phyloP scores from a whole-genome alignment of 345 rosid genomes.

The Pugionium cornutum region DNA sequence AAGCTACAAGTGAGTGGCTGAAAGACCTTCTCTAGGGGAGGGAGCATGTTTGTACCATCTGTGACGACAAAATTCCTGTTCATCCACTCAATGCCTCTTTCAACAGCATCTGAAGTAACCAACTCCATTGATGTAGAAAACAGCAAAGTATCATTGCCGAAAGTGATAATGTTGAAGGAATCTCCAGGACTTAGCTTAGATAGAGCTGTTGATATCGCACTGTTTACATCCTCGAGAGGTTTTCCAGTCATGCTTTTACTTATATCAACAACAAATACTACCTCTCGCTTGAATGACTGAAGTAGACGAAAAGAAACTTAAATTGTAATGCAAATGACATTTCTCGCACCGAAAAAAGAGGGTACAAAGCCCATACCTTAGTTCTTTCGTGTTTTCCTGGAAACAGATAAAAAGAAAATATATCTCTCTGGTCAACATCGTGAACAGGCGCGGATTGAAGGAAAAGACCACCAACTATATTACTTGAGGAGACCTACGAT shows the following conservation, averaged over 20 bases:
- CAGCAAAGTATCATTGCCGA: constrained; percentile 61
- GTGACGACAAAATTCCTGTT: constrained; percentile 56
- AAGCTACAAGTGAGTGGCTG: constrained; percentile 19
- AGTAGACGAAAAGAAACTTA: constrained; percentile 22
- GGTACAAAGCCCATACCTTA: constrained; percentile 50
- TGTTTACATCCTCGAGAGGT: constrained; percentile 65
- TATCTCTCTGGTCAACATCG: constrained; percentile 84
- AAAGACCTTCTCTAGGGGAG: constrained; percentile 75
- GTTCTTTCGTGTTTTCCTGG: constrained; percentile 59
- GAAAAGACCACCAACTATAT: constrained; percentile 67
- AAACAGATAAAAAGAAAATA: constrained; percentile 66
- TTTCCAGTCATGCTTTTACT: constrained; percentile 89
- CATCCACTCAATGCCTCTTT: constrained; percentile 74
- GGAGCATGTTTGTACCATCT: constrained; percentile 68
- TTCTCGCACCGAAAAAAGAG: not conserved
- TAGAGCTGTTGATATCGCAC: constrained; percentile 59
- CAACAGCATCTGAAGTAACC: constrained; percentile 59
- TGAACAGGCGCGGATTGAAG: constrained; percentile 70
- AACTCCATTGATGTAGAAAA: constrained; percentile 69
- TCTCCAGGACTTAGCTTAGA: constrained; percentile 62
- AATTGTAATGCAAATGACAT: constrained; percentile 16
- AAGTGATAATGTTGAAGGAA: constrained; percentile 81
- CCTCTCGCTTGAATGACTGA: constrained; percentile 73
- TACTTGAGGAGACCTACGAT: constrained; percentile 56
- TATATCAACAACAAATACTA: constrained; percentile 80